Evolutionary conservation across 768 basidiomycete genomes (phyloP).

Genomic region (Lactarius evosmus): DNA sequence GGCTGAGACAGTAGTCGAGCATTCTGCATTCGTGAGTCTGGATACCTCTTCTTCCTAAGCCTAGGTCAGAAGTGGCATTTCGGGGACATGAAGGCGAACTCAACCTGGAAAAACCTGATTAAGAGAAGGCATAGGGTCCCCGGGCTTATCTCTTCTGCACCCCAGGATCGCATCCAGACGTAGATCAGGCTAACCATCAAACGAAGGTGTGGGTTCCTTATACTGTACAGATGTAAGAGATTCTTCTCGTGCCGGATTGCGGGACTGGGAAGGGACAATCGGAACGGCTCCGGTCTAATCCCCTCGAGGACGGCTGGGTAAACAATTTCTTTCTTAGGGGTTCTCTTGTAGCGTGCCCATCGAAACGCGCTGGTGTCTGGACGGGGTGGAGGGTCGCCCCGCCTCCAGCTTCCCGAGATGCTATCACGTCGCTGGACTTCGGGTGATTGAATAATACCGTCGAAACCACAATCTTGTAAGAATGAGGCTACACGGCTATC

Average conservation of each 20-base stretch:
- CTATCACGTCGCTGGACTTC: constrained; percentile 14
- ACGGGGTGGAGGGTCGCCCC: constrained; percentile 12
- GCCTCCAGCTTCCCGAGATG: constrained; percentile 7
- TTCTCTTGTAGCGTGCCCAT: constrained; percentile 23
- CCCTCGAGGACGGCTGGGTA: constrained; percentile 23
- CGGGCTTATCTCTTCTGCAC: constrained; percentile 17
- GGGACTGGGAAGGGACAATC: constrained; percentile 22
- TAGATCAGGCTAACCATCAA: constrained; percentile 15
- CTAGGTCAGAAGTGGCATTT: constrained; percentile 1
- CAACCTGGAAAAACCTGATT: constrained; percentile 27
- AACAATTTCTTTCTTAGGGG: constrained; percentile 14
- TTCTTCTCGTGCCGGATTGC: constrained; percentile 8
- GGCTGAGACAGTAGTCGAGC: constrained; percentile 2
- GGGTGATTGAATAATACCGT: constrained; percentile 23
- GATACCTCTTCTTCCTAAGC: constrained; percentile 17
- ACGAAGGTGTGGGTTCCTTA: constrained; percentile 8
- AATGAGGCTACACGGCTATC: constrained; percentile 19
- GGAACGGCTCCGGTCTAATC: constrained; percentile 21
- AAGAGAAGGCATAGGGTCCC: constrained; percentile 17
- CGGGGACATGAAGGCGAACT: not conserved
- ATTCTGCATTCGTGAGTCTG: not conserved
- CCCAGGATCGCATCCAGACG: constrained; percentile 28
- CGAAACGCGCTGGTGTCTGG: constrained; percentile 7
- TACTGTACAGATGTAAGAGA: constrained; percentile 16
- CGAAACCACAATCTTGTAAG: constrained; percentile 20